Evolutionary conservation across 805 yeast species (phyloP), one percentile per base, ranked within the genome.

Genomic region (Komagataella pseudopastoris): DNA sequence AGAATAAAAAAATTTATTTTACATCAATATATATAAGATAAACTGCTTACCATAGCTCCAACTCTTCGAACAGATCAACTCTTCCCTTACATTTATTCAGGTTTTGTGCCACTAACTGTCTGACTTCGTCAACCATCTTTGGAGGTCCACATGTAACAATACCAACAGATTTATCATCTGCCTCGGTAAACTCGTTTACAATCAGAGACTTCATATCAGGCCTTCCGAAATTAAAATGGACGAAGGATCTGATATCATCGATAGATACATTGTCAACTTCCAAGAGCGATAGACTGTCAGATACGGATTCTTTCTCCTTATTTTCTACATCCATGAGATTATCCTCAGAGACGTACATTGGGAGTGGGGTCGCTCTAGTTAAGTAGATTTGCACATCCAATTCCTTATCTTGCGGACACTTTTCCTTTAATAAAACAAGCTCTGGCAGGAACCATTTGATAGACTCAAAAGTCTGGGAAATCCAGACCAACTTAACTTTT

Each of bases 1-100:
- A 30, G 39, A 30, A 30, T 30, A 30, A 30, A 10, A 30, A 10
- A 12, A 8, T 30, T 44, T 44, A n/a, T 17, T 44, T 14, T 44
- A 44, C 6, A 17, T 17, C 46, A 44, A 20, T 44, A 44, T 8
- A 44, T 7, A 44, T 10, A 17, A 44, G 14, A 44, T 44, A 17
- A 17, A 12, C 10, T 20, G 23, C 47, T 59, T 60, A 81, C 95
- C 95, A 86, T 12, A 75, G 71, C 66, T 84, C 88, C 49, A 83
- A 72, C 60, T 85, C 90, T 61, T 88, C 95, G 60, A 71, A 81
- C 59, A 81, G 81, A 54, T 83, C 90, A 17, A 85, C 75, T 47
- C 85, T 72, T 49, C 73, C 68, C 14, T 71, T 62, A 50, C 67
- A 64, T 24, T 63, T 55, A 39, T 69, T 64, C 50, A 80, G 61